phyloP scores from a whole-genome alignment of 2,329 filamentous ascomycete species.

The Paracamarosporium sp. region DNA sequence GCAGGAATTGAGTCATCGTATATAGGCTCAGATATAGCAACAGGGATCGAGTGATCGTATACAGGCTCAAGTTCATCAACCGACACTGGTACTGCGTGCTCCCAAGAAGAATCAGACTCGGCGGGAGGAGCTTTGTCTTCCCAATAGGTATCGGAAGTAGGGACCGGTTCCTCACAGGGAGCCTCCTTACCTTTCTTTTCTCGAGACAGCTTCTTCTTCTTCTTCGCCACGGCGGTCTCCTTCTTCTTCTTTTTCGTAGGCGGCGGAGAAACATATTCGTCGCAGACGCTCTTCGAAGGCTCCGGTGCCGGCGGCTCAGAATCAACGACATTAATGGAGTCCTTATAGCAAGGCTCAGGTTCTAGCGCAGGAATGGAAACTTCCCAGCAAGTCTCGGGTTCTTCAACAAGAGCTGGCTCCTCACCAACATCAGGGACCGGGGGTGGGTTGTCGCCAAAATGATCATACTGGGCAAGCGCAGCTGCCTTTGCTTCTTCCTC shows the following conservation, averaged over 20 bases:
- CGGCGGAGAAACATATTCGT: constrained; percentile 24
- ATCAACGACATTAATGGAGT: constrained; percentile 39
- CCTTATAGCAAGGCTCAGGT: constrained; percentile 20
- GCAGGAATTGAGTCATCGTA: no score
- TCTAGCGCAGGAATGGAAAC: background rate
- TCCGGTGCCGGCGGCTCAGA: constrained; percentile 30
- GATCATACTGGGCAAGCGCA: background rate
- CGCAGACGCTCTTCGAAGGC: constrained; percentile 34
- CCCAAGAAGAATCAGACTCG: background rate
- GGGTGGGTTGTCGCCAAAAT: background rate
- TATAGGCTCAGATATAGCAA: no score
- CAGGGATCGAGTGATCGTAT: no score
- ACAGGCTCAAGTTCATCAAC: no score
- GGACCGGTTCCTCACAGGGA: background rate
- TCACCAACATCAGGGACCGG: background rate
- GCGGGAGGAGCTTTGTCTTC: background rate
- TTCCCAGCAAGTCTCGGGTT: background rate
- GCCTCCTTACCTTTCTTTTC: constrained; percentile 45
- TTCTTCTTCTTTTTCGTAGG: constrained; percentile 21
- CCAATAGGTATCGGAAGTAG: background rate
- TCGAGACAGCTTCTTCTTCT: constrained; percentile 26
- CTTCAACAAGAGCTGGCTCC: background rate
- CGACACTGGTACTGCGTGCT: no score
- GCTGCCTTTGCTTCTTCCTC: background rate
- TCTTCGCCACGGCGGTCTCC: constrained; percentile 29